Evolutionary conservation across 2,329 filamentous ascomycete species (phyloP), one percentile per base, ranked within the genome.

Genomic region (Pseudogymnoascus sp.): DNA sequence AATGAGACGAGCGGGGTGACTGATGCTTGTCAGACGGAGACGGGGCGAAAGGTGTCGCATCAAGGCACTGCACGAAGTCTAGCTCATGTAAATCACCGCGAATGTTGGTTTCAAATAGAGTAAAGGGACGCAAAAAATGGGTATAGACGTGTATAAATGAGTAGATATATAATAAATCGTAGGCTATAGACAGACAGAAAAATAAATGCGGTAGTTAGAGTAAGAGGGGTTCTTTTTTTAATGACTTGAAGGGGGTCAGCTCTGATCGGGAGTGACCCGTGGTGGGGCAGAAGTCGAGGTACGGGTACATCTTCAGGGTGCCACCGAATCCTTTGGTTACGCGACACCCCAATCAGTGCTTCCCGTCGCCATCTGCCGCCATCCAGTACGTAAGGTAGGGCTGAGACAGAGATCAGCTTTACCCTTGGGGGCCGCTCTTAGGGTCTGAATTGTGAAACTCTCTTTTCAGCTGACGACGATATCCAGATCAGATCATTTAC

Each of bases 251-350:
- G 50, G 50, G 29, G 50, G 50, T 56, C 50, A 56, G 50, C 50
- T 56, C 50, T 56, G 50, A 56, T 56, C 50, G 50, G 50, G 50
- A 56, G 50, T 56, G 50, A 56, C 50, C 29, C 50, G 50, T 56
- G 50, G 50, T 56, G 50, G 50, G 50, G 50, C 50, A 33, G 8
- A 31, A 11, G 26, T 19, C n/a, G 26, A 31, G 26, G 47, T 56
- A 56, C 47, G 26, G 47, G 47, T 56, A 56, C 47, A 53, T 31
- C 47, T 16, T 56, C 29, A 56, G 50, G 50, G 50, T 56, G 50
- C 50, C 29, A 56, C 50, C 16, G 29, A 56, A 35, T 56, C 50
- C 50, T 56, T 56, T 56, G 50, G 50, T 14, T 19, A 56, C 29
- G 50, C 50, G 29, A 56, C n/a, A 33, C 50, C 11, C 50, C 50